These are phyloP conservation scores for Lathyrus oleraceus DNA, from an alignment of 306 rosid genomes.

Conservation along the genomic window DNA sequence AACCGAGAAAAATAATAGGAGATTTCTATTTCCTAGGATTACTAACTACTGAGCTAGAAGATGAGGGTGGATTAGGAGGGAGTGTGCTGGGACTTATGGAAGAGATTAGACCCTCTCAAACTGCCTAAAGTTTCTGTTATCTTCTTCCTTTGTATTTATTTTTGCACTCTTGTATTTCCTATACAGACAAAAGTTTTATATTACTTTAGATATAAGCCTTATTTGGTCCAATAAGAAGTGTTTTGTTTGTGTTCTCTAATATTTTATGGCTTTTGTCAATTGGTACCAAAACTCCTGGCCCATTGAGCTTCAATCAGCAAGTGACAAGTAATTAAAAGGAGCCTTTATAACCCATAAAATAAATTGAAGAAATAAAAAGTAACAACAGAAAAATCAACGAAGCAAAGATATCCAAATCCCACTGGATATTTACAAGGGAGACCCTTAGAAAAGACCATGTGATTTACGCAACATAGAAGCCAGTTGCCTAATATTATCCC, in stretches of 20 bases:
- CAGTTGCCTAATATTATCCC: neutral
- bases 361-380: neutral
- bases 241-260: neutral
- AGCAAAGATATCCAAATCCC: neutral
- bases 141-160: neutral
- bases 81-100: neutral
- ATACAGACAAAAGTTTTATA: neutral
- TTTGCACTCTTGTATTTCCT: neutral
- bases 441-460: neutral
- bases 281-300: neutral
- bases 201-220: neutral
- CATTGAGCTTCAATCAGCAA: neutral
- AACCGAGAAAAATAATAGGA: neutral
- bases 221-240: neutral
- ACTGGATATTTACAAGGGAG: neutral
- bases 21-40: neutral
- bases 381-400: neutral
- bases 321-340: slow-evolving; percentile 1
- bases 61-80: neutral
- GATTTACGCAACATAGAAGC: neutral
- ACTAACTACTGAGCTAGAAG: neutral
- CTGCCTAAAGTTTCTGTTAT: neutral
- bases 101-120: neutral
- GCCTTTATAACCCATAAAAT: neutral
- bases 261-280: neutral